phyloP scores from a whole-genome alignment of 192 early-diverging fungal genomes.

The Thamnidium elegans region DNA sequence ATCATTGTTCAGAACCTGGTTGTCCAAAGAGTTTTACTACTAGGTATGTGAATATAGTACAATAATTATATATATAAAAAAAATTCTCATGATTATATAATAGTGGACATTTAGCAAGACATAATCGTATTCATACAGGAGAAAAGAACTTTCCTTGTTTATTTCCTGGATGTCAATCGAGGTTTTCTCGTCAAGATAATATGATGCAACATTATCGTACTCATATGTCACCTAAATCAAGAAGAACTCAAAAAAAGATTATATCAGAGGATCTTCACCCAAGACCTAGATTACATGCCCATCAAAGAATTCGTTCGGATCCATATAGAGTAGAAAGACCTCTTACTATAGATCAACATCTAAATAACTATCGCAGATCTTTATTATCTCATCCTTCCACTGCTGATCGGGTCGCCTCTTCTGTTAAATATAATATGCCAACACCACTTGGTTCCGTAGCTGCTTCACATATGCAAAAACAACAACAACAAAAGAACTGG shows the following conservation, averaged over 20 bases:
- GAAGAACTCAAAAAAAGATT: slow-evolving; percentile 40
- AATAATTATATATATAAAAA: neutral
- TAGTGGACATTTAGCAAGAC: slow-evolving; percentile 78
- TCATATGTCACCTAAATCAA: slow-evolving; percentile 69
- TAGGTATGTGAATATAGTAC: slow-evolving; percentile 43
- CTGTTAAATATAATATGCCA: neutral
- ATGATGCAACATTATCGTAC: slow-evolving; percentile 88
- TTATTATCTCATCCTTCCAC: slow-evolving; percentile 1
- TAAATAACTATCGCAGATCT: slow-evolving; percentile 32
- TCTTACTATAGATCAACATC: slow-evolving; percentile 38
- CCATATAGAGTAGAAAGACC: slow-evolving; percentile 28
- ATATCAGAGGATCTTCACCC: slow-evolving; percentile 18
- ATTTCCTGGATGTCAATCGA: slow-evolving; percentile 64
- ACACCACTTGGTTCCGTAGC: neutral
- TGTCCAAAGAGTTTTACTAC: slow-evolving; percentile 81
- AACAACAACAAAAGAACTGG: too few species aligned
- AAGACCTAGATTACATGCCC: slow-evolving; percentile 31
- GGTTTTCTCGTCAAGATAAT: slow-evolving; percentile 81
- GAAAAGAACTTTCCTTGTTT: slow-evolving; percentile 75
- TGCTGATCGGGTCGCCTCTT: neutral
- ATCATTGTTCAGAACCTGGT: slow-evolving; percentile 58
- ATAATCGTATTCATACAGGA: slow-evolving; percentile 81
- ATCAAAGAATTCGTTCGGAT: slow-evolving; percentile 34
- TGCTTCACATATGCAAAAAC: neutral
- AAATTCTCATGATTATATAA: neutral